Base-by-base conservation (phyloP, 164 flowering plant genomes). In the Magnolia sinica region DNA sequence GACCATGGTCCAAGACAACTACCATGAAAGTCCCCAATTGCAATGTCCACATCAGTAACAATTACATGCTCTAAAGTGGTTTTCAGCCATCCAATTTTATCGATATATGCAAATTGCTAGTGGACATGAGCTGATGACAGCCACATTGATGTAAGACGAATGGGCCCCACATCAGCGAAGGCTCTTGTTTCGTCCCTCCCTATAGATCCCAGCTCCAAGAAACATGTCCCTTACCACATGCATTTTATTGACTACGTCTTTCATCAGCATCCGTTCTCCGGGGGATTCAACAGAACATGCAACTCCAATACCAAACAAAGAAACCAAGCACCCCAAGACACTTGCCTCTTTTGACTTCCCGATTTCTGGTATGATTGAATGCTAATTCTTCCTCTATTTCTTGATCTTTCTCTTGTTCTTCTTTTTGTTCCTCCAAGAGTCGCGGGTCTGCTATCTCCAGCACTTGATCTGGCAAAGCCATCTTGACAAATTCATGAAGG, bases 241-340 rank as follows among this genome's bases (percentile, higher is more conserved):
- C 45, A 77, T 19, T 19, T 80, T 74, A 0, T 7, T 37, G 14
- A 75, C 64, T 1, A 74, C 83, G 55, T 77, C 78, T 13, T 52
- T 45, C 58, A 79, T 76, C 18, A 66, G 64, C 78, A 79, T 72
- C 49, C 78, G 74, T 2, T 76, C 78, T 16, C 63, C 52, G 8
- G 78, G 80, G 13, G 27, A 22, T 50, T 74, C 83, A 6, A 3
- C 55, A 3, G 78, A 77, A 50, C 83, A 81, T 11, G 76, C 27
- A 8, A 71, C 64, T 14, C 80, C 80, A 8, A 78, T 27, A 22
- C 31, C 14, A 4, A 74, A 9, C 2, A 68, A 19, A 1, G 63
- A 73, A 68, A 37, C 37, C 23, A 68, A 37, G 61, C 73, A 58
- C 1, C 67, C 72, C 3, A 1, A 70, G 23, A 4, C 58, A 29